Evolutionary conservation across 2,329 filamentous ascomycete genomes (phyloP).

Genomic region (Pseudovirgaria hyperparasitica): DNA sequence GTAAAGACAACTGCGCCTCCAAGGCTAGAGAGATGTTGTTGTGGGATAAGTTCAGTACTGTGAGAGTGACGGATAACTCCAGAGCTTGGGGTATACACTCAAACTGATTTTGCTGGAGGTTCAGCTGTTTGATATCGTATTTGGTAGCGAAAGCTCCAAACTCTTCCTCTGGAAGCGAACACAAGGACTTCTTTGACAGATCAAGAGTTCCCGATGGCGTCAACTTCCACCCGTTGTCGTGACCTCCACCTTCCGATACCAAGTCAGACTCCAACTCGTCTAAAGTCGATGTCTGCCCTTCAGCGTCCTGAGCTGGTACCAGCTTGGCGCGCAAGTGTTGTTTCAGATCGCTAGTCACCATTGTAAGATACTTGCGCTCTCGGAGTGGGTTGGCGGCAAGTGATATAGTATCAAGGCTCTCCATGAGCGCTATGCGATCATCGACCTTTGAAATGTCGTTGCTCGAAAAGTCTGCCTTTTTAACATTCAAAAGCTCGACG

Average conservation of each 20-base stretch:
- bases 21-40: slow-evolving; percentile 51
- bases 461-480: slow-evolving; percentile 68
- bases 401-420: slow-evolving; percentile 58
- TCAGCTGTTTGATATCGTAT: slow-evolving; percentile 42
- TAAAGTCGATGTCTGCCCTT: slow-evolving; percentile 1
- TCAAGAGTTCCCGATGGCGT: slow-evolving; percentile 28
- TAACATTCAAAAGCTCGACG: slow-evolving; percentile 50
- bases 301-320: slow-evolving; percentile 32
- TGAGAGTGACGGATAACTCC: slow-evolving; percentile 56
- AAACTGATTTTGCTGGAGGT: slow-evolving; percentile 68
- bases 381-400: slow-evolving; percentile 82
- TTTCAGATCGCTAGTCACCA: slow-evolving; percentile 72
- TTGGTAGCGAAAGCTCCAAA: slow-evolving; percentile 30
- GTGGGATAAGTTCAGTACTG: slow-evolving; percentile 59
- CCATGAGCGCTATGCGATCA: slow-evolving; percentile 67
- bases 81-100: slow-evolving; percentile 56
- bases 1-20: slow-evolving; percentile 46
- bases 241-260: too few relatives aligned
- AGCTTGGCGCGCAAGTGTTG: slow-evolving; percentile 54
- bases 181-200: slow-evolving; percentile 27
- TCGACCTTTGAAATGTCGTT: slow-evolving; percentile 73
- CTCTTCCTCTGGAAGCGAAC: slow-evolving; percentile 23
- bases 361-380: slow-evolving; percentile 73
- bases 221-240: slow-evolving; percentile 12
- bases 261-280: slow-evolving; percentile 6